Conservation (phyloP, 495 filamentous ascomycete species). For the Letharia lupina region DNA sequence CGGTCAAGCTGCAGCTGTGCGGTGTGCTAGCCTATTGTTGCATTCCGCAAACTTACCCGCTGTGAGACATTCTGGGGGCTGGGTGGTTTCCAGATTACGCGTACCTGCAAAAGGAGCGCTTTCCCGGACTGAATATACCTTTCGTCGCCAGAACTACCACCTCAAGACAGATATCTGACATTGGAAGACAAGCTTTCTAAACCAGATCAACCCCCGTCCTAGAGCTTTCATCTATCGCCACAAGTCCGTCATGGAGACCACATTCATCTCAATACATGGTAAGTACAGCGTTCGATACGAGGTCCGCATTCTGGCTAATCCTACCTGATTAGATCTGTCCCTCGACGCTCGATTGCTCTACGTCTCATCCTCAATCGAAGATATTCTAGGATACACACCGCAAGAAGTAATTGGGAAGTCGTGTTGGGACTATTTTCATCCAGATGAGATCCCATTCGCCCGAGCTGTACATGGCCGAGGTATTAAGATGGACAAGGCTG, state of each 20-base stretch:
- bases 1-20: conserved; percentile 2
- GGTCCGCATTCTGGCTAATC: conserved; percentile 17
- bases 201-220: not conserved
- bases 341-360: conserved; percentile 74
- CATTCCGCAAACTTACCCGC: conserved; percentile 1
- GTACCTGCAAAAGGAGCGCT: conserved; percentile 6
- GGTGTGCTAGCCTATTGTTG: conserved; percentile 12
- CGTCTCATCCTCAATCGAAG: conserved; percentile 71
- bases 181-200: not conserved
- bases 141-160: not conserved
- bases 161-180: not conserved
- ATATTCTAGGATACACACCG: conserved; percentile 74
- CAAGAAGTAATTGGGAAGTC: conserved; percentile 68
- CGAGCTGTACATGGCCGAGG: conserved; percentile 63
- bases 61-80: not conserved
- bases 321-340: conserved; percentile 49
- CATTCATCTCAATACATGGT: conserved; percentile 92
- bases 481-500: conserved; percentile 74
- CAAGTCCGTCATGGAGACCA: conserved; percentile 64
- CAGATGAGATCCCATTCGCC: conserved; percentile 70
- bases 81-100: not conserved
- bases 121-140: not conserved
- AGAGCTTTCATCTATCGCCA: not conserved
- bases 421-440: conserved; percentile 81
- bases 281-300: conserved; percentile 32